Evolutionary conservation across 345 rosid genomes (phyloP).

Genomic region (Adansonia digitata): DNA sequence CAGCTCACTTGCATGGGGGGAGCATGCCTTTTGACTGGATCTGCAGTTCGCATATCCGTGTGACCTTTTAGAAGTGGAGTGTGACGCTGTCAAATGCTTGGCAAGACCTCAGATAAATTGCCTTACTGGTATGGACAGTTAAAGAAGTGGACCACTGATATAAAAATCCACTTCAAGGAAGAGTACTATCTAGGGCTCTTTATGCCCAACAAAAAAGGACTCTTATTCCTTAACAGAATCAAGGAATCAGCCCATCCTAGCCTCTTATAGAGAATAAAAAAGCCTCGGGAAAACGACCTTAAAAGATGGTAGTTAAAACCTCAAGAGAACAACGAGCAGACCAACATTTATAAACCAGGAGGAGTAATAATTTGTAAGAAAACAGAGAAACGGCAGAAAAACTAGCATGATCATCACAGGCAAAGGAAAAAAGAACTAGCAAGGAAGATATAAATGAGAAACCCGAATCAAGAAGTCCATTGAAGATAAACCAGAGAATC

Average conservation of each 20-base stretch:
- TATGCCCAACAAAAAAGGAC: too few relatives aligned
- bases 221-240: neutral
- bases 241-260: too few relatives aligned
- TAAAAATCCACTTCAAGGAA: too few relatives aligned
- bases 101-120: neutral
- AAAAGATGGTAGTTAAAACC: too few relatives aligned
- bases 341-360: neutral
- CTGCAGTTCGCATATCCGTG: neutral
- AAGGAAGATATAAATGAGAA: neutral
- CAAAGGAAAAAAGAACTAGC: neutral
- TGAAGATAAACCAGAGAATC: neutral
- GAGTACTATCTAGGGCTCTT: too few relatives aligned
- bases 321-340: too few relatives aligned
- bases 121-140: neutral
- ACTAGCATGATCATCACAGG: neutral
- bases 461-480: neutral
- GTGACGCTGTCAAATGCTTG: neutral
- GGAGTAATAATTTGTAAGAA: neutral
- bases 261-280: neutral
- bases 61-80: conserved; percentile 3
- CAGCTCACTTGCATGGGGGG: neutral
- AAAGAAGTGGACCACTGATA: neutral
- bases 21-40: conserved; percentile 9
- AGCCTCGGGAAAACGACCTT: neutral
- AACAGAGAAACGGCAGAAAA: neutral